Percentiles rank a stretch among this genome's conserved stretches.
Conservation (phyloP, 2,329 filamentous ascomycete genomes). For the Sarocladiaceae sp. region DNA sequence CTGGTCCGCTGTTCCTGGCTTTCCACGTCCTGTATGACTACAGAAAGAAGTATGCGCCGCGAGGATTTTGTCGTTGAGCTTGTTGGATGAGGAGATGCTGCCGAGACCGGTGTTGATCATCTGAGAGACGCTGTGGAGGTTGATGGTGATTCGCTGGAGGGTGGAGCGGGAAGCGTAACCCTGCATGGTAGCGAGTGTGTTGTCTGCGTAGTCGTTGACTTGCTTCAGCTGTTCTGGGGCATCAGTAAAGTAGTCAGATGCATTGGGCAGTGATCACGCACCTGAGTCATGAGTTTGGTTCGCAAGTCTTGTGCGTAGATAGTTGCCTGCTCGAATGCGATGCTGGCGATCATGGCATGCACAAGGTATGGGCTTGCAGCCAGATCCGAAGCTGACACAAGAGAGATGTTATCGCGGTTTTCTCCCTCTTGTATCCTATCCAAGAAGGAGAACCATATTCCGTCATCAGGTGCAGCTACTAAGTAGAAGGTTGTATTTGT, state of each 20-base stretch:
- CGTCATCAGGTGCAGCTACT: neutral
- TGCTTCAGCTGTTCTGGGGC: neutral
- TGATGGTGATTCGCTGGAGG: neutral
- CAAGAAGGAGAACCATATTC: neutral
- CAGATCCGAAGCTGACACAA: neutral
- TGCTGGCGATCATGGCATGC: neutral
- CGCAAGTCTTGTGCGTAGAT: neutral
- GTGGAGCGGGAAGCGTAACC: neutral
- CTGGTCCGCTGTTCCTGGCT: neutral
- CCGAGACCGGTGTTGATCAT: neutral
- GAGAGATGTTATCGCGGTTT: neutral
- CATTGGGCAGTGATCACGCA: neutral
- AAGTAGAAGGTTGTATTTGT: neutral
- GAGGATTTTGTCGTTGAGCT: neutral
- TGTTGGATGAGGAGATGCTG: neutral
- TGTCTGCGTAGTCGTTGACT: slow-evolving; percentile 1
- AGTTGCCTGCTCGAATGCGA: neutral
- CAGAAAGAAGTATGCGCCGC: neutral
- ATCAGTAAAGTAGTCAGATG: no score
- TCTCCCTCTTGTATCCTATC: neutral
- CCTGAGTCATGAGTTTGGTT: neutral
- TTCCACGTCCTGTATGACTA: neutral
- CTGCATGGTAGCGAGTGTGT: neutral
- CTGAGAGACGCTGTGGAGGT: neutral
- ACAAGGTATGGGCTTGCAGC: neutral